Evolutionary conservation across 179 eudicot genomes (phyloP), one percentile per base, ranked within the genome.

Genomic region (Silene vulgaris): DNA sequence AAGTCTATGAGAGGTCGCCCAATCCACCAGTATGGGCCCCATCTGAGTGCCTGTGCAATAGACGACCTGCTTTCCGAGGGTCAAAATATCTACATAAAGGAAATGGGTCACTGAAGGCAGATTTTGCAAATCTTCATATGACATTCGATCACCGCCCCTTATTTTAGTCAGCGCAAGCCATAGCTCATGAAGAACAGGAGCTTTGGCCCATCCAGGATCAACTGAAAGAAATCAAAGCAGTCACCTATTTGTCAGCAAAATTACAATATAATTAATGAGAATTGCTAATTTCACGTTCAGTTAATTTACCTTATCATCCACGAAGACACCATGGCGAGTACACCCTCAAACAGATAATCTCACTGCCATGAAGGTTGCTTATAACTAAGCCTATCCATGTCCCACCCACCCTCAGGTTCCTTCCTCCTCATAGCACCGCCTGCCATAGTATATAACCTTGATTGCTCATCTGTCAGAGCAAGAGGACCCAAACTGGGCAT

Each of bases 281-380:
- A 59, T 76, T 82, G 43, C 12, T 16, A 29, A 23, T 23, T 14
- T n/a, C n/a, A 16, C 2, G 56, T 30, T 23, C 48, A 17, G 21
- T 67, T 17, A 23, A 23, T 59, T 21, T 71, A 71, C 61, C 74
- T 35, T 35, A 35, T 71, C 61, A 71, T 71, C 74, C 56, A 71
- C 54, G 62, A 52, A 50, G 30, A 71, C 20, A 71, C 37, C 62
- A 50, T 7, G 4, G 37, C 54, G 17, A 5, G 62, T 13, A 71
- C 29, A 52, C 20, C 29, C 74, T 50, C 72, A 87, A 72, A 28
- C 75, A 54, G 26, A 8, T 13, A 29, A 16, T 20, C 17, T 32
- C 30, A 72, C 16, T 57, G 94, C 97, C 92, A 90, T 26, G 96
- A 81, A 5, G 94, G 82, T 75, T 89, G 97, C 83, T 89, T 94